phyloP scores from a whole-genome alignment of 2,329 filamentous ascomycete species.

The Pyricularia sp. region DNA sequence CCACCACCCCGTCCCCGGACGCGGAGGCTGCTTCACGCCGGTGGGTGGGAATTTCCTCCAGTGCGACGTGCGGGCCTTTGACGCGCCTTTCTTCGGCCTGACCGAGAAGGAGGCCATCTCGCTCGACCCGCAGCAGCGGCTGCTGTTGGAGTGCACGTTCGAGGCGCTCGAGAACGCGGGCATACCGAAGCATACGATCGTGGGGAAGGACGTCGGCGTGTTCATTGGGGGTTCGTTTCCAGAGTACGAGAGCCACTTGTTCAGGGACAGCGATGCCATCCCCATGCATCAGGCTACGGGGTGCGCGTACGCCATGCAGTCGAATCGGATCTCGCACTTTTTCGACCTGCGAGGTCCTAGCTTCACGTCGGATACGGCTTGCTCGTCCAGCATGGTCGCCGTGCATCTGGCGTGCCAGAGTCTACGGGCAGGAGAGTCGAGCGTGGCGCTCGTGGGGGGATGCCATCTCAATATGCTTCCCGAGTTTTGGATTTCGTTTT shows the following conservation, averaged over 20 bases:
- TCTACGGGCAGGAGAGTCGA: conserved; percentile 31
- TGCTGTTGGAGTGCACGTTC: conserved; percentile 37
- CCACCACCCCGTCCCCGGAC: conserved; percentile 17
- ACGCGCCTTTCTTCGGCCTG: conserved; percentile 22
- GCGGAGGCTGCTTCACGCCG: conserved; percentile 19
- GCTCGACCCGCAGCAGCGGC: conserved; percentile 36
- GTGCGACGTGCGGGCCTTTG: conserved; percentile 15
- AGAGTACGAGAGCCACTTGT: conserved; percentile 12
- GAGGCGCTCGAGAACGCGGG: conserved; percentile 41
- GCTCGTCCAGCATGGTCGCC: conserved; percentile 36
- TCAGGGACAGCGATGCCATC: conserved; percentile 11
- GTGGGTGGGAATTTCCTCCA: conserved; percentile 19
- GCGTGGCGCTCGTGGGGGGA: conserved; percentile 31
- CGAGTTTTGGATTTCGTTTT: conserved; percentile 32
- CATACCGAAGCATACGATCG: conserved; percentile 29
- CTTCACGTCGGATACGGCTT: conserved; percentile 38
- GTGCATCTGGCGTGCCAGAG: conserved; percentile 37
- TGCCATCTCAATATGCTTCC: conserved; percentile 35
- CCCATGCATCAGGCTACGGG: conserved; percentile 17
- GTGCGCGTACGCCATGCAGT: conserved; percentile 36
- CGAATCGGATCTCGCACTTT: conserved; percentile 41
- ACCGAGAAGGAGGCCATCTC: conserved; percentile 19
- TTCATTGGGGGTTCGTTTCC: conserved; percentile 30
- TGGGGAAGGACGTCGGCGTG: conserved; percentile 33
- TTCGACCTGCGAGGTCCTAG: conserved; percentile 41